Percentiles rank a stretch among this genome's conserved stretches.
These are phyloP conservation scores for Cucumis cinereus DNA, from an alignment of 306 rosid genomes.

Conservation along the genomic window DNA sequence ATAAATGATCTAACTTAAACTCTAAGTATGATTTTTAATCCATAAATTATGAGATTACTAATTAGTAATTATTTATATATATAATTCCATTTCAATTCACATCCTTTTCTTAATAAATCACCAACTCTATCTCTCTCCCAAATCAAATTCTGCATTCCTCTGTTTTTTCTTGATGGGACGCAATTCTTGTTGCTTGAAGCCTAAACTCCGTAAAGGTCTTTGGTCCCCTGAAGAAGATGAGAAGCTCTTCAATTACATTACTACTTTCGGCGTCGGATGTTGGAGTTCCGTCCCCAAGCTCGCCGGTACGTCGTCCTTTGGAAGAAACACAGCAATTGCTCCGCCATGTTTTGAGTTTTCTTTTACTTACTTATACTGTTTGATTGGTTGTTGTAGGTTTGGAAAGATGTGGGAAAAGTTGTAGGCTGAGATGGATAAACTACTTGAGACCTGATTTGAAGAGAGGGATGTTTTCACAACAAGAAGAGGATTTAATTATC, in stretches of 20 bases:
- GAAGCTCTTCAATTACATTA: constrained; percentile 80
- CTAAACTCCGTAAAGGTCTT: constrained; percentile 71
- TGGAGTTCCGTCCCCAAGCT: constrained; percentile 95
- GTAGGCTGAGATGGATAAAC: constrained; percentile 89
- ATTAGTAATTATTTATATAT: constrained; percentile 5
- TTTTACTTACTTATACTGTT: too few relatives aligned
- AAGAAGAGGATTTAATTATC: constrained; percentile 71
- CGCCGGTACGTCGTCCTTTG: constrained; percentile 38
- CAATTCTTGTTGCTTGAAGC: constrained; percentile 69
- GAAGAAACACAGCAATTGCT: background rate
- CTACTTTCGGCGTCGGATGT: constrained; percentile 83
- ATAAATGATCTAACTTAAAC: constrained; percentile 36
- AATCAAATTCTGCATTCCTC: background rate
- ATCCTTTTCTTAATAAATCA: background rate
- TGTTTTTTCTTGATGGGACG: constrained; percentile 56
- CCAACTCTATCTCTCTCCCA: background rate
- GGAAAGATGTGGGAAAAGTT: constrained; percentile 91
- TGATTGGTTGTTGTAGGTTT: constrained; percentile 33
- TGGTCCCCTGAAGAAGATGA: constrained; percentile 99
- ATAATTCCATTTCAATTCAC: background rate
- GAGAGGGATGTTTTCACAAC: constrained; percentile 82
- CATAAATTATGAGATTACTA: constrained; percentile 42
- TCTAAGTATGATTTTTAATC: constrained; percentile 63
- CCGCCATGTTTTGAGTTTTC: too few relatives aligned
- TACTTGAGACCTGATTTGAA: constrained; percentile 86